Evolutionary conservation across 495 filamentous ascomycete genomes (phyloP), one percentile per base, ranked within the genome.

Genomic region (Clohesyomyces aquaticus): DNA sequence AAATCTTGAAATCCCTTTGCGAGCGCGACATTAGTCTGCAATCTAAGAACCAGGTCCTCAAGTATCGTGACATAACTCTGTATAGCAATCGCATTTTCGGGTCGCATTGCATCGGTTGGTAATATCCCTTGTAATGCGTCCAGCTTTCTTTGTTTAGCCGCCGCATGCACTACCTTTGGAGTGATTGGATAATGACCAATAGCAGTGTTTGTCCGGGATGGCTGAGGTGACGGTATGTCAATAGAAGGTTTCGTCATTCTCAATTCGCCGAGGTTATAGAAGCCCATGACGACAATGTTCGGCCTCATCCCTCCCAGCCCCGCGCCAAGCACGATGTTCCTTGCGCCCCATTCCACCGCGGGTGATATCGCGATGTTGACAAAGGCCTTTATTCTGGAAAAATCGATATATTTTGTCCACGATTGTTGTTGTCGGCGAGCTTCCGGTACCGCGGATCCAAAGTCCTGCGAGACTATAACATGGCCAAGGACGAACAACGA

Each of bases 291-390:
- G 12, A 88, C 90, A 60, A 96, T 94, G 67, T 96, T 95, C 1
- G 91, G 91, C 50, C 91, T 74, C 91, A 96, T 95, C 9, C 91
- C 91, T n/a, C 91, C 91, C 3, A 96, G 77, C 0, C 91, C 91
- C 21, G 91, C 85, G 19, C 87, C 91, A 28, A 96, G 77, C 19
- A 92, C 88, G 42, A 94, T 79, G 68, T 95, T 95, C 16, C 91
- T 80, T 35, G 88, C 83, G 0, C 91, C 91, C 91, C 91, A 96
- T 72, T 90, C 90, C n/a, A 90, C 81, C 9, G 85, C 82, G 0
- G 91, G 91, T 2, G 91, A 88, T 60, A 95, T 85, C 4, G 89
- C 83, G 51, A 95, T 86, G 63, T 95, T 91, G 23, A 93, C 88
- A 70, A 96, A 96, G 0, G 91, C 91, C 73, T 95, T 95, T 64